Evolutionary conservation across 768 basidiomycete species (phyloP).

Genomic region (Auriscalpium microsporum): DNA sequence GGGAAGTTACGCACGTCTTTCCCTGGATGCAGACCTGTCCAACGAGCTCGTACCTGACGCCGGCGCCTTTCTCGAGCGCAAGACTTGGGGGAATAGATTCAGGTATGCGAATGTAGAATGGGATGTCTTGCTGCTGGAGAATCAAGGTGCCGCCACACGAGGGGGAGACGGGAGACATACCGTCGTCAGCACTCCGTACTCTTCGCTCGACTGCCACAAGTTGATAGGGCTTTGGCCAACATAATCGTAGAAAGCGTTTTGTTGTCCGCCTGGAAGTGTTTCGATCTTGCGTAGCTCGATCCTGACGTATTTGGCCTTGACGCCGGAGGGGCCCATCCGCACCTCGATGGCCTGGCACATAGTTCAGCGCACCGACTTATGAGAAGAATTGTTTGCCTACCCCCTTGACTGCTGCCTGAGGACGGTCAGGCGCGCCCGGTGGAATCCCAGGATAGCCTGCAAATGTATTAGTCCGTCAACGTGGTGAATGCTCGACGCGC

Average conservation of each 20-base stretch:
- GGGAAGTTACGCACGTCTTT: conserved; percentile 52
- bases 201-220: conserved; percentile 74
- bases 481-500: conserved; percentile 12
- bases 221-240: conserved; percentile 77
- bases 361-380: conserved; percentile 7
- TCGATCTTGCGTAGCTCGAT: conserved; percentile 91
- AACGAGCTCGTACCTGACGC: conserved; percentile 84
- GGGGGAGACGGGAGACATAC: conserved; percentile 30
- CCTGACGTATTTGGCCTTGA: conserved; percentile 88
- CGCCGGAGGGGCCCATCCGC: conserved; percentile 59
- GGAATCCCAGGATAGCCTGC: conserved; percentile 84
- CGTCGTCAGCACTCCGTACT: conserved; percentile 59
- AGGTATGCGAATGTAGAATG: conserved; percentile 86
- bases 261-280: conserved; percentile 58
- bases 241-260: conserved; percentile 69
- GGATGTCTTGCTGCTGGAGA: conserved; percentile 64
- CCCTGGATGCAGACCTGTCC: conserved; percentile 81
- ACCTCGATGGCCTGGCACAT: conserved; percentile 70
- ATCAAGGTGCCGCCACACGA: too few relatives aligned
- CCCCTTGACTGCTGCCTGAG: conserved; percentile 78
- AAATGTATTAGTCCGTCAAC: not conserved
- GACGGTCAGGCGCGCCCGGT: conserved; percentile 63
- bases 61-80: conserved; percentile 70
- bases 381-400: conserved; percentile 37
- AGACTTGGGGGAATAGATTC: conserved; percentile 86